Evolutionary conservation across 345 rosid genomes (phyloP), one percentile per base, ranked within the genome.

Genomic region (Syzygium aqueum): DNA sequence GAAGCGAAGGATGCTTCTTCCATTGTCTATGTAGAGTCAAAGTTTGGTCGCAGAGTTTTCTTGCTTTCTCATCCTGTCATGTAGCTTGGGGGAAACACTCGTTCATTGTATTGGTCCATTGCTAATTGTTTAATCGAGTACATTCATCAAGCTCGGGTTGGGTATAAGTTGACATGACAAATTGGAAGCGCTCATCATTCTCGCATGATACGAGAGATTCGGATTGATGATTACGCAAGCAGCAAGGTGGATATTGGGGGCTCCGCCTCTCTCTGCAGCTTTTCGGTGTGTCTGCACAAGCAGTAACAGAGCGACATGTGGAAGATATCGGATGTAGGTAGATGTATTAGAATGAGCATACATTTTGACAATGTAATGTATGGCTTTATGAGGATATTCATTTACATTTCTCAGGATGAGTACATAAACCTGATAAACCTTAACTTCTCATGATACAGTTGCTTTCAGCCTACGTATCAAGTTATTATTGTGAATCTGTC

Each of bases 1-100:
- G 97, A 97, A 94, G 89, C 94, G 98, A 88, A 93, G 99, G 92
- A 97, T 97, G 99, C 97, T 97, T 91, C 98, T 97, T 88, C 99
- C 99, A 25, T 91, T 97, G 87, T 97, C 99, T 37, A 95, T 97
- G 98, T 97, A 92, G 90, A 46, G 53, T 53, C 21, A 23, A 37
- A 49, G 33, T 59, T 87, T 84, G 28, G 84, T 15, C 21, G 7
- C 54, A 5, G 80, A 27, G 46, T 40, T 37, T 8, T 7, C 43
- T 17, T 37, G 27, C 56, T 22, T 43, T n/a, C 85, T 27, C 57
- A 21, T 86, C 22, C 59, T 11, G 14, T 73, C 82, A 19, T 73
- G 49, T 19, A 73, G 82, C 49, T 37, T 73, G 82, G 82, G 80
- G 27, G 49, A 25, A 51, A 13, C 19, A 37, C 84, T 65, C n/a